These are phyloP conservation scores for Maudiozyma bulderi DNA, from an alignment of 805 yeast genomes.

Conservation along the genomic window DNA sequence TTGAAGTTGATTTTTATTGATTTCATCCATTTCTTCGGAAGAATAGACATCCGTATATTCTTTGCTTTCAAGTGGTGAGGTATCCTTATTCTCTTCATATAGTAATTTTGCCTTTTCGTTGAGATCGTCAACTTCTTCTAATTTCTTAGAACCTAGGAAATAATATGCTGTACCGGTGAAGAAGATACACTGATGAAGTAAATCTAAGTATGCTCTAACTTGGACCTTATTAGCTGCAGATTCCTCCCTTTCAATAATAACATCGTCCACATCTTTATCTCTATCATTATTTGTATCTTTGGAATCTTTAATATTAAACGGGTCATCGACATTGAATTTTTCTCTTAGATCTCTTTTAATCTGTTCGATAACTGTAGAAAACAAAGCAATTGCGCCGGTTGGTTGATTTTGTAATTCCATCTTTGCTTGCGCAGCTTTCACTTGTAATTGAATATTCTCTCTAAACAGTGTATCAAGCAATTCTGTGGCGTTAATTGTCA, in stretches of 20 bases:
- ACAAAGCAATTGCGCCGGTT: constrained; percentile 37
- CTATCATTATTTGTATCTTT: background rate
- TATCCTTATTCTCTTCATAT: constrained; percentile 9
- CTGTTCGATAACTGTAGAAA: constrained; percentile 34
- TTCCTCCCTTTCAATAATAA: background rate
- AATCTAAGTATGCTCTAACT: constrained; percentile 31
- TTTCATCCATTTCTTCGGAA: constrained; percentile 21
- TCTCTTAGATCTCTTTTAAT: constrained; percentile 19
- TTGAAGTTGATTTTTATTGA: constrained; percentile 30
- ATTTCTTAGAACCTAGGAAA: constrained; percentile 20
- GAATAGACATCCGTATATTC: constrained; percentile 15
- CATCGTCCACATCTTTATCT: background rate
- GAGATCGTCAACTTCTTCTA: constrained; percentile 21
- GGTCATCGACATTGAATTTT: constrained; percentile 14
- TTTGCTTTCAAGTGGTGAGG: background rate
- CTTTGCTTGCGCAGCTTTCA: constrained; percentile 59
- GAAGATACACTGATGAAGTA: constrained; percentile 69
- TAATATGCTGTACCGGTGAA: constrained; percentile 45
- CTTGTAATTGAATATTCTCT: constrained; percentile 32
- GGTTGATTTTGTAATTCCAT: constrained; percentile 50
- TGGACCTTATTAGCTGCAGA: constrained; percentile 4
- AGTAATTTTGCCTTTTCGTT: constrained; percentile 18
- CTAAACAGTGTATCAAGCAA: constrained; percentile 43
- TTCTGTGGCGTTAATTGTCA: constrained; percentile 48
- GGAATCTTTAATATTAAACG: constrained; percentile 6